These are phyloP conservation scores for Tricholoma furcatifolium DNA, from an alignment of 768 basidiomycete genomes.

Conservation along the genomic window DNA sequence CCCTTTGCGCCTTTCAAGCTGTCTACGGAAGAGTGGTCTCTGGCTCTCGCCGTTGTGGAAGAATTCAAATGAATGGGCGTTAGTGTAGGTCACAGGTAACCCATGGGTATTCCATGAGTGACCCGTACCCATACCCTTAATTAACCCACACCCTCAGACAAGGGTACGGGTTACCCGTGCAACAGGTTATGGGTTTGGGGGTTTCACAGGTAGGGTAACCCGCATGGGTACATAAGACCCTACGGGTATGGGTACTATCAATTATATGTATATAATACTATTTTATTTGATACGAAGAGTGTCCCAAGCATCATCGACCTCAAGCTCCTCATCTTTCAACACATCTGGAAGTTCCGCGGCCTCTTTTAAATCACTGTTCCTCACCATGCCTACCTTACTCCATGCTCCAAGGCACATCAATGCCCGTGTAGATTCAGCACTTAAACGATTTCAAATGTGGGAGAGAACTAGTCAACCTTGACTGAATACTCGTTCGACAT, in stretches of 20 bases:
- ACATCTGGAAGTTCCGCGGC: constrained; percentile 1
- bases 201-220: too few species aligned
- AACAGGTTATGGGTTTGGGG: too few species aligned
- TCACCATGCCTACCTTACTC: constrained; percentile 19
- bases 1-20: constrained; percentile 23
- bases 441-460: constrained; percentile 2
- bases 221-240: too few species aligned
- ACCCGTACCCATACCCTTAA: too few species aligned
- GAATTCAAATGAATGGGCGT: constrained; percentile 29
- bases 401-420: constrained; percentile 19
- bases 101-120: too few species aligned
- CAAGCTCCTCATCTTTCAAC: constrained; percentile 5
- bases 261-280: too few species aligned
- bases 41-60: constrained; percentile 23
- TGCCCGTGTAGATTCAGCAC: background rate
- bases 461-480: constrained; percentile 7
- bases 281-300: too few species aligned
- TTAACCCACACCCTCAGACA: too few species aligned
- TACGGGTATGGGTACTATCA: too few species aligned
- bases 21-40: constrained; percentile 22
- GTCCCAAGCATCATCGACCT: constrained; percentile 2
- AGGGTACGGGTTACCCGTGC: too few species aligned
- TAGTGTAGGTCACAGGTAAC: too few species aligned
- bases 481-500: constrained; percentile 10
- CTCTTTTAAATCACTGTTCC: constrained; percentile 11